Percentiles rank a stretch among this genome's conserved stretches.
These are phyloP conservation scores for Rhizopogon vinicolor DNA, from an alignment of 768 basidiomycete species.

Conservation along the genomic window DNA sequence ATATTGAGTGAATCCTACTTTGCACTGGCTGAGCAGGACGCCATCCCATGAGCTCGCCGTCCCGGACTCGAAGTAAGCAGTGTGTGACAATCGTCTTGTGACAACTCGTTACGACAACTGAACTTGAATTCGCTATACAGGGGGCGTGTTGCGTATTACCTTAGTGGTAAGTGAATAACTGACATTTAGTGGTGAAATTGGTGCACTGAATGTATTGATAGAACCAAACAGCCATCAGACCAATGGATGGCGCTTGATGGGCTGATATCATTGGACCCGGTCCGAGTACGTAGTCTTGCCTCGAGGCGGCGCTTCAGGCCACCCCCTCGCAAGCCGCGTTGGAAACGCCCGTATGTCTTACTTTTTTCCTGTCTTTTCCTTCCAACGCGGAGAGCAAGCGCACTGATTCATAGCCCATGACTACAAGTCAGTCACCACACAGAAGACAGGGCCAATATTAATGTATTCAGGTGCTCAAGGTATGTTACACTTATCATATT, in stretches of 20 bases:
- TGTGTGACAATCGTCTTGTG: background rate
- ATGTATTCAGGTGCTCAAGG: constrained; percentile 45
- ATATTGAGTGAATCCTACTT: constrained; percentile 2
- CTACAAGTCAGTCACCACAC: constrained; percentile 50
- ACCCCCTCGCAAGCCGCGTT: constrained; percentile 50
- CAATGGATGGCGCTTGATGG: background rate
- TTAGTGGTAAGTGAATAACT: too few relatives aligned
- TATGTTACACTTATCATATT: constrained; percentile 29
- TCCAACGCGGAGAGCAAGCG: constrained; percentile 14
- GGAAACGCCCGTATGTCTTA: constrained; percentile 50
- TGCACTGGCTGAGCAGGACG: constrained; percentile 12
- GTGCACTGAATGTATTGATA: too few relatives aligned
- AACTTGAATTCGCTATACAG: too few relatives aligned
- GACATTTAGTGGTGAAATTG: too few relatives aligned
- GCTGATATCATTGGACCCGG: constrained; percentile 7
- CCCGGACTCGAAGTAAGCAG: too few relatives aligned
- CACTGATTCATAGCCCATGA: constrained; percentile 33
- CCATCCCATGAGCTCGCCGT: constrained; percentile 1
- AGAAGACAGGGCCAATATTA: constrained; percentile 44
- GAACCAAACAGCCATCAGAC: too few relatives aligned
- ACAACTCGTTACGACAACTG: background rate
- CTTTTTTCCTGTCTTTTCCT: constrained; percentile 22
- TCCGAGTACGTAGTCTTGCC: constrained; percentile 16
- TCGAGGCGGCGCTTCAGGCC: constrained; percentile 40
- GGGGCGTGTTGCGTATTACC: too few relatives aligned